These are phyloP conservation scores for Paramecium sonneborni DNA, from an alignment of 73 alveolate species.

Conservation along the genomic window DNA sequence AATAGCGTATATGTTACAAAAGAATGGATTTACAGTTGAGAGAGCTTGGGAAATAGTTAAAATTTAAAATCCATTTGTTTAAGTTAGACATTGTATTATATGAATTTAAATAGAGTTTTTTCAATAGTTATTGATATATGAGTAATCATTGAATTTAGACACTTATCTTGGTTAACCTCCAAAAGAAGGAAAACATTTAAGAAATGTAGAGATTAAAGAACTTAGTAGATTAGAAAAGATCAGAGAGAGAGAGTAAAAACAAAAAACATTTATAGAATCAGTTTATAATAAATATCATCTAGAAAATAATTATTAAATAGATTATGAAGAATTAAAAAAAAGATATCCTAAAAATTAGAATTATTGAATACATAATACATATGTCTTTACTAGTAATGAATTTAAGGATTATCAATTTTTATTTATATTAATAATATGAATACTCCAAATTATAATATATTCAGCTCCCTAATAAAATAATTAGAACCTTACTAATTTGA, in stretches of 20 bases:
- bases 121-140: background rate
- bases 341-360: background rate
- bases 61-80: constrained; percentile 15
- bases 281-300: background rate
- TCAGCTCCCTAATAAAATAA: background rate
- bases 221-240: background rate
- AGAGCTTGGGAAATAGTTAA: constrained; percentile 44
- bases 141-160: constrained; percentile 31
- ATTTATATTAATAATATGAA: background rate
- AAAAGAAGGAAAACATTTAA: background rate
- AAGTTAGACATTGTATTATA: no score
- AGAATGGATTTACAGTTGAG: background rate
- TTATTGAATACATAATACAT: no score
- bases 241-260: background rate
- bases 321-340: constrained; percentile 38
- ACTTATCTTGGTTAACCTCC: background rate
- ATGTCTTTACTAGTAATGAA: background rate
- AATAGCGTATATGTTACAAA: background rate
- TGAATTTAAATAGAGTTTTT: background rate
- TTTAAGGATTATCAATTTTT: background rate
- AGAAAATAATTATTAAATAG: background rate
- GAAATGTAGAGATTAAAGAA: constrained; percentile 9
- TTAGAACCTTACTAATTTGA: background rate
- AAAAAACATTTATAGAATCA: background rate
- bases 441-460: background rate